Conservation (phyloP, 768 basidiomycete species). For the Leccinum incarnatum region DNA sequence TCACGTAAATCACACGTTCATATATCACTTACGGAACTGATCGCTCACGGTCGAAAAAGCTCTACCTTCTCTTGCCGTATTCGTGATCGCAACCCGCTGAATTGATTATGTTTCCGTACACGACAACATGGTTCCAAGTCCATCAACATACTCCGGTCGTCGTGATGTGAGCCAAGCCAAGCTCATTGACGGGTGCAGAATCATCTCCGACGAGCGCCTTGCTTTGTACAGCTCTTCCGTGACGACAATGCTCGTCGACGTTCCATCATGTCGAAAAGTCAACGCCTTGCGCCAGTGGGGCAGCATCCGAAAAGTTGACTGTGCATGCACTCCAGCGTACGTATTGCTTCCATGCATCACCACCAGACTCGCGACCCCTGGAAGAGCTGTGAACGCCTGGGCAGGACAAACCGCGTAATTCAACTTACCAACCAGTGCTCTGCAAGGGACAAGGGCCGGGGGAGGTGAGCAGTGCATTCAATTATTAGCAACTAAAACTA, state of each 20-base stretch:
- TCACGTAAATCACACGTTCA: conserved; percentile 29
- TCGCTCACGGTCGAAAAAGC: conserved; percentile 25
- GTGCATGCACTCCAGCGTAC: conserved; percentile 92
- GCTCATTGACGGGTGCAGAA: conserved; percentile 13
- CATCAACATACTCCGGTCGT: conserved; percentile 17
- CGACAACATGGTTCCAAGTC: conserved; percentile 2
- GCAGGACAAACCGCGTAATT: conserved; percentile 6
- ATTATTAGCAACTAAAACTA: conserved; percentile 12
- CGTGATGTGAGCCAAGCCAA: conserved; percentile 27
- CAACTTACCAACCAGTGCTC: conserved; percentile 79
- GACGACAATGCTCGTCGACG: conserved; percentile 6
- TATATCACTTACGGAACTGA: conserved; percentile 35
- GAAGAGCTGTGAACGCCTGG: conserved; percentile 20
- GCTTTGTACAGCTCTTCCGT: conserved; percentile 9
- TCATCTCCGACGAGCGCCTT: conserved; percentile 8
- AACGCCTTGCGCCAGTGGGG: conserved; percentile 92
- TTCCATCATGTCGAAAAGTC: conserved; percentile 56
- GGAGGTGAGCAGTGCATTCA: conserved; percentile 11
- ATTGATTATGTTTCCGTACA: conserved; percentile 13
- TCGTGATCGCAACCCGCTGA: conserved; percentile 18
- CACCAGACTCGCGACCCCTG: conserved; percentile 95
- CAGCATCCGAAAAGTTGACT: conserved; percentile 86
- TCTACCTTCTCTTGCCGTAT: conserved; percentile 20
- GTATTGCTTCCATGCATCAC: conserved; percentile 99
- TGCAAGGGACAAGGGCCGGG: conserved; percentile 30